Evolutionary conservation across 208 protist species (phyloP), one percentile per base, ranked within the genome.

Genomic region (Naegleria fowleri): DNA sequence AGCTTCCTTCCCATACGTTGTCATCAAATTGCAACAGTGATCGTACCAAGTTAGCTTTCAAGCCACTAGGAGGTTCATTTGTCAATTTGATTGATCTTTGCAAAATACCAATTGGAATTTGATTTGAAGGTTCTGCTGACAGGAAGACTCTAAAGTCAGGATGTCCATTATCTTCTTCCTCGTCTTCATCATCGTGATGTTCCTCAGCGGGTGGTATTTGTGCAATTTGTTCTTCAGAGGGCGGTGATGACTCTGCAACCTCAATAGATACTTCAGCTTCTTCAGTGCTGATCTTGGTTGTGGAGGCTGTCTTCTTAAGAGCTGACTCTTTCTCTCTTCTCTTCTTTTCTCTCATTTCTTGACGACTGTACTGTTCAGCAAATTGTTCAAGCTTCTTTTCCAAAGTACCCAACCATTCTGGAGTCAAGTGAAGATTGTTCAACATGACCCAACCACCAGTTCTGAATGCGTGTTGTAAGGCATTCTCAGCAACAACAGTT

Each of bases 381-480:
- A 98, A 98, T 90, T 93, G 92, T 59, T 99, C 98, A 43, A 99
- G 94, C 83, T 97, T 95, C 92, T 99, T 99, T 95, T 99, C 98
- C 67, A 99, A 95, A 48, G 95, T 95, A 48, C 94, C 93, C 55
- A 99, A 95, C 98, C 98, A 99, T 92, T 88, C 91, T 11, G 92
- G 87, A 43, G 96, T 98, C 19, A 99, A 95, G 94, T 99, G 98
- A 91, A 99, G 98, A 94, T 99, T 99, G 94, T 99, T 97, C 51
- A 99, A 94, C 86, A 99, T 95, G 25, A 98, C 98, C 98, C 98
- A 99, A 41, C 96, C 96, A 90, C 97, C 97, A 58, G 98, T 93
- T 15, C 92, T 91, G 91, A 97, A 98, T 91, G 96, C 97, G 92
- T 95, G 96, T 90, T 98, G 97, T 6, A 99, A 93, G 19, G 95